Evolutionary conservation across 441 rosid genomes (phyloP), one percentile per base, ranked within the genome.

Genomic region (Macaranga tanarius): DNA sequence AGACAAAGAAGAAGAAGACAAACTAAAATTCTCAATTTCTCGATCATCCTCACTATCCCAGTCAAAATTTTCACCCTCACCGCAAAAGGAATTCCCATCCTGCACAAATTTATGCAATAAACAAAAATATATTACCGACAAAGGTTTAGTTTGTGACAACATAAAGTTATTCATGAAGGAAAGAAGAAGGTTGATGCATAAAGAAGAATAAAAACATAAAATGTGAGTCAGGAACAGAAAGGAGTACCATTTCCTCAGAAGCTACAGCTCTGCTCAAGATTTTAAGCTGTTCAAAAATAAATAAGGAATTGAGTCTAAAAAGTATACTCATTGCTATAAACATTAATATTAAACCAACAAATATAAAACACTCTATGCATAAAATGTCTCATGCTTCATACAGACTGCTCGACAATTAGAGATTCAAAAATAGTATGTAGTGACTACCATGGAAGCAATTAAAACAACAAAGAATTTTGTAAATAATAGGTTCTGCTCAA

Each of bases 1-100:
- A 69, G 73, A 76, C 0, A 34, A 34, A 34, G 87, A 75, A 45
- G 73, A 67, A 56, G 90, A 75, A 55, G 84, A 67, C 22, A 52
- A 45, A 0, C 72, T 55, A 67, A 64, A 81, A 45, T 79, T 84
- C 50, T 84, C 89, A 58, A 88, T 80, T 76, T 88, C 92, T 62
- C 76, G 78, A 26, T 88, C 98, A 79, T 91, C 92, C 44, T 89
- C 91, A 13, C 88, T 85, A 67, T 84, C 78, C 95, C 96, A 89
- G 73, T 83, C 80, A 74, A 84, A 51, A 59, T 70, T 71, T 67
- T 79, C 86, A 66, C 66, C 76, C 42, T 70, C 87, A 26, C 77
- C 86, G 13, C 79, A 74, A 67, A 76, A 73, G 19, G 83, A 65
- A 71, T 74, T 80, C 42, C 71, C 84, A 50, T 23, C 83, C 97